These are phyloP conservation scores for Lasiodiplodia gonubiensis DNA, from an alignment of 2,329 filamentous ascomycete species.

Conservation along the genomic window DNA sequence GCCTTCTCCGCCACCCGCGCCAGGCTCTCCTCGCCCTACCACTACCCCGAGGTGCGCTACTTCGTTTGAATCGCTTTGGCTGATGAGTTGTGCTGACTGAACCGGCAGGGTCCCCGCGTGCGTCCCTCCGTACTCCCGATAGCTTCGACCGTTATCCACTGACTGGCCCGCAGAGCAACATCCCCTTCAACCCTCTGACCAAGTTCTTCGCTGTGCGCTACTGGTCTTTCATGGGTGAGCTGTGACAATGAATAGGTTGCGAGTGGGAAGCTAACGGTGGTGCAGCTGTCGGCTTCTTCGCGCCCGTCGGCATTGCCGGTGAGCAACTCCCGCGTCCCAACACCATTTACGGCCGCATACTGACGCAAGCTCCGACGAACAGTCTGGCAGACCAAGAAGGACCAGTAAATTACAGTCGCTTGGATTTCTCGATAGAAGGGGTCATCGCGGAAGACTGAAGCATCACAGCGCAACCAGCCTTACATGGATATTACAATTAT, in stretches of 20 bases:
- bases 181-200: conserved; percentile 95
- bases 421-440: not conserved
- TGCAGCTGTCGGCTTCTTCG: conserved; percentile 27
- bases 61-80: not conserved
- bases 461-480: not conserved
- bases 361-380: conserved; percentile 29
- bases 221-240: conserved; percentile 77
- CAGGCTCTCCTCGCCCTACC: conserved; percentile 88
- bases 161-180: conserved; percentile 79
- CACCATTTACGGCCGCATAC: not conserved
- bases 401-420: conserved; percentile 41
- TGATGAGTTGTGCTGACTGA: not conserved
- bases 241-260: conserved; percentile 14
- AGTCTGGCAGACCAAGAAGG: conserved; percentile 74
- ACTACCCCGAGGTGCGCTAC: conserved; percentile 82
- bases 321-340: conserved; percentile 45
- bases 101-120: conserved; percentile 26
- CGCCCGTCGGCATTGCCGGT: conserved; percentile 64
- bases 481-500: conserved; percentile 17
- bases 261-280: conserved; percentile 26
- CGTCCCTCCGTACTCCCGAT: not conserved
- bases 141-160: conserved; percentile 3
- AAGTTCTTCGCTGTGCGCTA: conserved; percentile 83
- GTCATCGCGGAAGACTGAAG: conserved; percentile 12
- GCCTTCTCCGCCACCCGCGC: conserved; percentile 91